A percentile compares a stretch with the other conserved stretches of the same genome.
Evolutionary conservation across 2,329 filamentous ascomycete genomes (phyloP).

Genomic region (Fusarium keratoplasticum): DNA sequence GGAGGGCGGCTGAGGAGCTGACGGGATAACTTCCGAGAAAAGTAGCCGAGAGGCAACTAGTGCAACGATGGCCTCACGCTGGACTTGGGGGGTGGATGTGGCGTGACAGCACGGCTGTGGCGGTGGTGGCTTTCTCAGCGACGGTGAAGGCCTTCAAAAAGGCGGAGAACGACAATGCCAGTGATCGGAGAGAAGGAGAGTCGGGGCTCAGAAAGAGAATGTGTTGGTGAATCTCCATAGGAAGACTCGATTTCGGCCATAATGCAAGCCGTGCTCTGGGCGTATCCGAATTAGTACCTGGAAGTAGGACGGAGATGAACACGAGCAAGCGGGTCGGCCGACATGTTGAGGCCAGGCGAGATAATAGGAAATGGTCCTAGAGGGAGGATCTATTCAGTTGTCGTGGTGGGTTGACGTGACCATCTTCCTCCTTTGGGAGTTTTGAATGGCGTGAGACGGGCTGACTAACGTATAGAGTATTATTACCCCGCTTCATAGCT

Average conservation of each 20-base stretch:
- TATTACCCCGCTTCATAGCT: too few relatives aligned
- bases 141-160: background rate
- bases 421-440: background rate
- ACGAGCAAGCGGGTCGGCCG: background rate
- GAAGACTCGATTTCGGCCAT: background rate
- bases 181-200: background rate
- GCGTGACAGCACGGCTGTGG: background rate
- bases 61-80: background rate
- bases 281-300: background rate
- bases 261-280: background rate
- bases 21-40: too few relatives aligned
- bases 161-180: background rate
- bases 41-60: too few relatives aligned
- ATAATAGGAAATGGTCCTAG: background rate
- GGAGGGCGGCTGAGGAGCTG: too few relatives aligned
- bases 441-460: background rate
- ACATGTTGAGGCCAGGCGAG: background rate
- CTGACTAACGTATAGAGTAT: too few relatives aligned
- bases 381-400: background rate
- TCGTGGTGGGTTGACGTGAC: background rate
- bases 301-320: background rate
- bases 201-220: background rate
- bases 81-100: background rate
- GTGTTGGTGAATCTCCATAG: background rate
- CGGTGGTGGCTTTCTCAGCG: background rate